Evolutionary conservation across 169 alveolate genomes (phyloP), one percentile per base, ranked within the genome.

Genomic region (Cryptosporidium parvum): DNA sequence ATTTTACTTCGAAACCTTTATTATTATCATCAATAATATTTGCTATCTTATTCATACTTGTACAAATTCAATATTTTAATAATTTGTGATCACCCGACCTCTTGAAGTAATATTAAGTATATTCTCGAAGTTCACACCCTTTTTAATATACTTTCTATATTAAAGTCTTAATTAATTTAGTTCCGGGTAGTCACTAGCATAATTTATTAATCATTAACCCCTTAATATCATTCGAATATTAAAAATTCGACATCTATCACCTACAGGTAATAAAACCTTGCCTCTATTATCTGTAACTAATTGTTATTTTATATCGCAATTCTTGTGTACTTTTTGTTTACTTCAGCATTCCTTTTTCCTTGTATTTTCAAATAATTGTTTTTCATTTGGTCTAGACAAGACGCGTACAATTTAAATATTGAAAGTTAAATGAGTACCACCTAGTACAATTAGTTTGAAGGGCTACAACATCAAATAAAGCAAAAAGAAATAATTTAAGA

Each of bases 31-130:
- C 31, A 53, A 31, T 58, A 12, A 56, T 33, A 31, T 35, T 59
- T 33, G 21, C 53, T 16, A 73, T 37, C 6, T 70, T 70, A 58
- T 70, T 70, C 85, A 70, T 70, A 39, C 71, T 73, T 73, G 16
- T 56, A 33, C 2, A 65, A 65, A 31, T 35, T 37, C 23, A 65
- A 65, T 3, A 33, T 29, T 33, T 35, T 37, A 65, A 33, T 65
- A 33, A 4, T 31, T 65, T 29, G 42, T 29, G 26, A 31, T 65
- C 51, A 65, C 51, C 48, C 72, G 18, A 29, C 72, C 72, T 65
- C 31, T 7, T 26, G 21, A 16, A 65, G 8, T 65, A 21, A 65
- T 65, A 65, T 23, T 37, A 65, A 65, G 72, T 35, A 14, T 65
- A 65, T 65, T 31, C 53, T 37, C 29, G 1, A 65, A 65, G 72